Conservation (phyloP, 345 rosid genomes). For the Eucalyptus cloeziana region DNA sequence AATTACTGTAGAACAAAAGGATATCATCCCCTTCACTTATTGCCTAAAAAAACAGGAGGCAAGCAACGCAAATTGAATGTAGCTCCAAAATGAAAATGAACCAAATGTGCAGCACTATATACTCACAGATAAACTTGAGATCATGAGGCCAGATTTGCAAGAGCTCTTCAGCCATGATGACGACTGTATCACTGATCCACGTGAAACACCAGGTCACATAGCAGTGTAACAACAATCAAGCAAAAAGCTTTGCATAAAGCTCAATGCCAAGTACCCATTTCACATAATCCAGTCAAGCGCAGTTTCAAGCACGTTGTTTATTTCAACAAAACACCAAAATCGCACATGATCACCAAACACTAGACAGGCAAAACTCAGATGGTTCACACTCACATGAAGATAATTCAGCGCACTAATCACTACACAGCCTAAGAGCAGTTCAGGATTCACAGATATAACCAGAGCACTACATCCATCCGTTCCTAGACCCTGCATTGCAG, state of each 20-base stretch:
- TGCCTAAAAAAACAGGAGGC: not conserved
- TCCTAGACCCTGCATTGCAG: not conserved
- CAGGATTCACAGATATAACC: not conserved
- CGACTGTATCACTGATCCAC: not conserved
- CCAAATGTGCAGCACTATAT: not conserved
- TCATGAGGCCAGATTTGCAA: slow-evolving; percentile 30
- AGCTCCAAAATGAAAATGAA: not conserved
- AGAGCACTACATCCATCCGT: not conserved
- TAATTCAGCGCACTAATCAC: not conserved
- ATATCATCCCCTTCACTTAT: not conserved
- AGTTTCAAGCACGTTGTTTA: not conserved
- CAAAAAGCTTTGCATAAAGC: not conserved
- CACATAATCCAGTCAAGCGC: not conserved
- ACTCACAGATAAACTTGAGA: slow-evolving; percentile 29
- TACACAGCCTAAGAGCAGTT: not conserved
- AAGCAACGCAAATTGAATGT: not conserved
- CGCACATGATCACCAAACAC: not conserved
- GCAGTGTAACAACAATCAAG: not conserved
- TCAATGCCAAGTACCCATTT: not conserved
- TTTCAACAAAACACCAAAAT: not conserved
- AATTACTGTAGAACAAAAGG: not conserved
- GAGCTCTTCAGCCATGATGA: slow-evolving; percentile 24
- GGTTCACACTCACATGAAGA: not conserved
- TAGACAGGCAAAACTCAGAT: not conserved
- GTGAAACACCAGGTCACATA: not conserved